These are phyloP conservation scores for Peniophora sp. DNA, from an alignment of 1,284 basidiomycete genomes.

Conservation along the genomic window DNA sequence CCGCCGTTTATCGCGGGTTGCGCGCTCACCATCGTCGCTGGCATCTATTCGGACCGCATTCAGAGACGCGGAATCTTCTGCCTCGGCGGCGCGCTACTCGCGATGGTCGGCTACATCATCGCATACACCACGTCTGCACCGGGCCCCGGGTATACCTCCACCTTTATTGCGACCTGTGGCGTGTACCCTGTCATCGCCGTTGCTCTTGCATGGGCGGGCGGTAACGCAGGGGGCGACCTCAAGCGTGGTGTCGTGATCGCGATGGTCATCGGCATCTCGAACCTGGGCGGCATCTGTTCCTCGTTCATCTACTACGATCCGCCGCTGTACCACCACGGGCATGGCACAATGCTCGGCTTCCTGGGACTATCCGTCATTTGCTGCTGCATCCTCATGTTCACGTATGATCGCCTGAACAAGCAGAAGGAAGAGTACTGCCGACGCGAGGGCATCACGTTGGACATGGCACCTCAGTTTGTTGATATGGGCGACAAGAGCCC, in stretches of 20 bases:
- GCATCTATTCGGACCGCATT: constrained; percentile 34
- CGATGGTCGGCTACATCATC: constrained; percentile 38
- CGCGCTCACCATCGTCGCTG: constrained; percentile 31
- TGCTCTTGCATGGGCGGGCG: constrained; percentile 48
- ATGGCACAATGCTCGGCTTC: constrained; percentile 42
- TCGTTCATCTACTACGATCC: constrained; percentile 36
- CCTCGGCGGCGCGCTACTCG: constrained; percentile 27
- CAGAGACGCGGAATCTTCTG: constrained; percentile 37
- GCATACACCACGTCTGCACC: constrained; percentile 29
- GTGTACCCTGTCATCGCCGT: constrained; percentile 48
- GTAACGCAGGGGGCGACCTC: constrained; percentile 48
- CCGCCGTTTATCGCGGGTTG: constrained; percentile 42
- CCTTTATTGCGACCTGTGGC: constrained; percentile 46
- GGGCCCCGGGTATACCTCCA: constrained; percentile 37
- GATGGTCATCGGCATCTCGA: constrained; percentile 46
- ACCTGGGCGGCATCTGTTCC: constrained; percentile 36
- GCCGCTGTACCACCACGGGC: constrained; percentile 41
- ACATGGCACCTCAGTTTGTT: constrained; percentile 24
- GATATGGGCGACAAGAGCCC: constrained; percentile 41
- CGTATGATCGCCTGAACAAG: constrained; percentile 30
- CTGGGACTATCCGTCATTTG: constrained; percentile 25
- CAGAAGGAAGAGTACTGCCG: constrained; percentile 30
- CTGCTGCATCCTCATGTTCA: constrained; percentile 28
- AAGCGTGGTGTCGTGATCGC: constrained; percentile 46
- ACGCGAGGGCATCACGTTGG: constrained; percentile 28